Percentiles rank a stretch among this genome's conserved stretches.
Evolutionary conservation across 306 rosid genomes (phyloP).

Genomic region (Prunus mira): DNA sequence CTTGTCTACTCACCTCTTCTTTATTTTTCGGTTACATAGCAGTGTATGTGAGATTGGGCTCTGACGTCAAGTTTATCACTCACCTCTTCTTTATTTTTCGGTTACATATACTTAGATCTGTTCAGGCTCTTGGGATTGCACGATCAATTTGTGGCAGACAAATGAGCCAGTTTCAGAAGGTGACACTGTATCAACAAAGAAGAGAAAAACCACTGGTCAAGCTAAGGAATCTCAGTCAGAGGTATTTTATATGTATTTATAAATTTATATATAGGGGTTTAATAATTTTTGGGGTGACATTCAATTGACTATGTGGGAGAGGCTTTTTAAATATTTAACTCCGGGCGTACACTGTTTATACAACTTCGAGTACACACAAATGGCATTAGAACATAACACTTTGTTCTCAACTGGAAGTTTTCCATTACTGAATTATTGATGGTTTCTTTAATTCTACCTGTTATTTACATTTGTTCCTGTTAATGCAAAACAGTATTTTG

Average conservation of each 20-base stretch:
- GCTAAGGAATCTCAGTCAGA: constrained; percentile 67
- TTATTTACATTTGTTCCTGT: not conserved
- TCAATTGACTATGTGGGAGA: not conserved
- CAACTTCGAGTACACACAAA: not conserved
- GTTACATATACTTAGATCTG: constrained; percentile 55
- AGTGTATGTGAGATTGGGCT: not conserved
- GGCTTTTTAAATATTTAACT: not conserved
- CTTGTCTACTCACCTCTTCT: not conserved
- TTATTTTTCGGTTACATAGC: not conserved
- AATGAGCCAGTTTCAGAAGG: constrained; percentile 51
- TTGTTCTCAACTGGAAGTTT: not conserved
- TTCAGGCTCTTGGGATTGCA: constrained; percentile 95
- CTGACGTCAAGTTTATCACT: constrained; percentile 17
- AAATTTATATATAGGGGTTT: not conserved
- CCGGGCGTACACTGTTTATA: not conserved
- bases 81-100: not conserved
- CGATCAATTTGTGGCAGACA: constrained; percentile 75
- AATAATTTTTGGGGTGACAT: constrained; percentile 1
- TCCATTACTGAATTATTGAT: not conserved
- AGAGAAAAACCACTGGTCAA: constrained; percentile 57
- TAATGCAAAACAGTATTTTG: not conserved
- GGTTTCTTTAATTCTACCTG: not conserved
- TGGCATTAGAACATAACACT: not conserved
- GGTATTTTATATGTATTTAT: constrained; percentile 43
- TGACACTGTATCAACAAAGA: constrained; percentile 61